Evolutionary conservation across 768 basidiomycete genomes (phyloP).

Genomic region (Crucibulum laeve): DNA sequence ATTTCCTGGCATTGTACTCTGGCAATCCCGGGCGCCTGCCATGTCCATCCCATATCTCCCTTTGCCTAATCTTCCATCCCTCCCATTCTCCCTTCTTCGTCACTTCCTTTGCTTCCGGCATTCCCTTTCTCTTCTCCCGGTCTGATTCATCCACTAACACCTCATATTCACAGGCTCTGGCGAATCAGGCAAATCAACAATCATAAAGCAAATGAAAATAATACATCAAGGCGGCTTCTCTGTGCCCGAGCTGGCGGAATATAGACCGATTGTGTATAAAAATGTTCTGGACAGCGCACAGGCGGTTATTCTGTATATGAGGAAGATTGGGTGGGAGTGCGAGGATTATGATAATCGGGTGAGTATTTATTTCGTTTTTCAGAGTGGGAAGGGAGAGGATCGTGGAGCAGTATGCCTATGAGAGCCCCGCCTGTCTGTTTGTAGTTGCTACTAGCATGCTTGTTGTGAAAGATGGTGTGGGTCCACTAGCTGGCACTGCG

Average conservation of each 20-base stretch:
- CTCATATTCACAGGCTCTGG: slow-evolving; percentile 74
- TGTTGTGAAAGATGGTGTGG: too few relatives aligned
- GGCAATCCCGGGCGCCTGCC: too few relatives aligned
- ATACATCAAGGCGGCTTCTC: slow-evolving; percentile 93
- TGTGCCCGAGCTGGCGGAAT: slow-evolving; percentile 69
- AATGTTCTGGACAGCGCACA: slow-evolving; percentile 90
- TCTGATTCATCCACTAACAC: neutral
- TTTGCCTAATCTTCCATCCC: too few relatives aligned
- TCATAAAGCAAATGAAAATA: slow-evolving; percentile 99
- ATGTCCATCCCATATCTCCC: too few relatives aligned
- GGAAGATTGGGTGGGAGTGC: slow-evolving; percentile 81
- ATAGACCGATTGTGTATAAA: slow-evolving; percentile 74
- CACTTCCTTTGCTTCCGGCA: neutral
- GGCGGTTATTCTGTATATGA: slow-evolving; percentile 79
- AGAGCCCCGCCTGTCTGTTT: too few relatives aligned
- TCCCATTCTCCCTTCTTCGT: neutral
- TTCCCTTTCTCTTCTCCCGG: neutral
- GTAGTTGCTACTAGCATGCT: too few relatives aligned
- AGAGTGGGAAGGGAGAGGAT: too few relatives aligned
- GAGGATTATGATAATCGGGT: slow-evolving; percentile 62
- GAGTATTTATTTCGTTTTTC: too few relatives aligned
- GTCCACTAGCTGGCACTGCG: too few relatives aligned
- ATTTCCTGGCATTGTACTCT: too few relatives aligned
- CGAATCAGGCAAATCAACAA: slow-evolving; percentile 92
- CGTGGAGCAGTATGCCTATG: too few relatives aligned